These are phyloP conservation scores for Halophytophthora batemanensis DNA, from an alignment of 352 stramenopile genomes.

Conservation along the genomic window DNA sequence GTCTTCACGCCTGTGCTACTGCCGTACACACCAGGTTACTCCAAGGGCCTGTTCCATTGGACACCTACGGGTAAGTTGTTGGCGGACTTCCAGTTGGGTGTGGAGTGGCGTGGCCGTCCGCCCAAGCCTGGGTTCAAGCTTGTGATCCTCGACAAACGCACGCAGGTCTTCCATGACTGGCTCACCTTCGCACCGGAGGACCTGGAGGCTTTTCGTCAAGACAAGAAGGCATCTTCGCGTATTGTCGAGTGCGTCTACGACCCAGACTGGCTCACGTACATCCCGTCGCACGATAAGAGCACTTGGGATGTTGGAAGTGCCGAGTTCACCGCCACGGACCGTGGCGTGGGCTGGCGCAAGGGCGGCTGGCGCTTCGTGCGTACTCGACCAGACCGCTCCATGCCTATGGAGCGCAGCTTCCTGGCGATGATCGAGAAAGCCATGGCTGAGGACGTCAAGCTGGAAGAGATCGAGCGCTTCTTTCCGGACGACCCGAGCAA, in stretches of 20 bases:
- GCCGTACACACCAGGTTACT: conserved; percentile 73
- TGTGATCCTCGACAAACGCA: conserved; percentile 81
- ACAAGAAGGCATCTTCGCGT: conserved; percentile 81
- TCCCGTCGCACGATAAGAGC: conserved; percentile 82
- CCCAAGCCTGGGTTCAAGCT: conserved; percentile 84
- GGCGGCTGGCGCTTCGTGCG: conserved; percentile 78
- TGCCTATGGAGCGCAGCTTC: conserved; percentile 62
- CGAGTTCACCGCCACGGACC: conserved; percentile 64
- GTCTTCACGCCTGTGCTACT: conserved; percentile 78
- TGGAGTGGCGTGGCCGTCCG: conserved; percentile 76
- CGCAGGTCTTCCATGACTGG: conserved; percentile 85
- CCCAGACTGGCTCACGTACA: conserved; percentile 76
- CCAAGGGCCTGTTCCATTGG: conserved; percentile 78
- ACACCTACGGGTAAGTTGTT: conserved; percentile 51
- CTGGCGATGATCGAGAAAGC: conserved; percentile 67
- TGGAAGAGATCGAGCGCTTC: conserved; percentile 80
- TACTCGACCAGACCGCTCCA: conserved; percentile 54
- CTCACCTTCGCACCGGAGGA: conserved; percentile 81
- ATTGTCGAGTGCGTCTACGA: conserved; percentile 86
- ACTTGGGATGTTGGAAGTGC: conserved; percentile 64
- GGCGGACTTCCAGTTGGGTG: conserved; percentile 75
- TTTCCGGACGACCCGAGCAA: conserved; percentile 69
- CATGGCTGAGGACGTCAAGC: conserved; percentile 67
- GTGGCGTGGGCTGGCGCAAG: conserved; percentile 78
- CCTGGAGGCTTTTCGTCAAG: conserved; percentile 72